A percentile compares a stretch with the other conserved stretches of the same genome.
Evolutionary conservation across 1,139 yeast species (phyloP).

Genomic region (Wickerhamiella pararugosa): DNA sequence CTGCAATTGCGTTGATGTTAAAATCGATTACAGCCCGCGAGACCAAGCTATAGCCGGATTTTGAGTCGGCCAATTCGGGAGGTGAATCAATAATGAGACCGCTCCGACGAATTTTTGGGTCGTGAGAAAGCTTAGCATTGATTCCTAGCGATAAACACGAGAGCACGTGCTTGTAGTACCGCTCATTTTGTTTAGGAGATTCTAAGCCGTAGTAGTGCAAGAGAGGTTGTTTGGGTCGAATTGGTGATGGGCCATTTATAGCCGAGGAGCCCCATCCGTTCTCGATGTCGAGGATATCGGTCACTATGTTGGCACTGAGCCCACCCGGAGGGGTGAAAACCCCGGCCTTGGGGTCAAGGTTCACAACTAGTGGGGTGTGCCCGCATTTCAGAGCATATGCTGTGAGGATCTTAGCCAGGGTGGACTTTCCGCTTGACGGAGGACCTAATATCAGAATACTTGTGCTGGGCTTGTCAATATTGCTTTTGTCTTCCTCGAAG

Average conservation of each 20-base stretch:
- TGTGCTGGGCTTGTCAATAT: constrained; percentile 27
- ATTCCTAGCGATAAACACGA: constrained; percentile 47
- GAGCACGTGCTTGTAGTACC: constrained; percentile 42
- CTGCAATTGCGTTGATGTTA: constrained; percentile 29
- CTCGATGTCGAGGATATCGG: constrained; percentile 69
- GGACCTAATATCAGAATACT: constrained; percentile 63
- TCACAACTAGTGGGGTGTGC: constrained; percentile 51
- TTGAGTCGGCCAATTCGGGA: constrained; percentile 29
- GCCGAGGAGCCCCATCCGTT: constrained; percentile 75
- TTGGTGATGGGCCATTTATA: constrained; percentile 71
- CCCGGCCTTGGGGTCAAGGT: constrained; percentile 69
- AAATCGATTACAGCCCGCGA: constrained; percentile 49
- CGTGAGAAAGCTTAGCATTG: constrained; percentile 42
- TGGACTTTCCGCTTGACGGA: constrained; percentile 60
- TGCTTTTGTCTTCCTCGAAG: neutral
- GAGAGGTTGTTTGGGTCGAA: constrained; percentile 78
- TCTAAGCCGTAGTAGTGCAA: constrained; percentile 71
- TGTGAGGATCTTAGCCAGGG: constrained; percentile 50
- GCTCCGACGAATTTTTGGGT: constrained; percentile 34
- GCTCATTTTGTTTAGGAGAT: constrained; percentile 39
- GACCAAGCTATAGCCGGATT: constrained; percentile 31
- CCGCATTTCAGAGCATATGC: constrained; percentile 67
- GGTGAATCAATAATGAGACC: constrained; percentile 83
- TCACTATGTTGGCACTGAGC: constrained; percentile 67
- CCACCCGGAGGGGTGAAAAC: constrained; percentile 76